phyloP scores from a whole-genome alignment of 1,284 basidiomycete genomes.

The Grifola frondosa region DNA sequence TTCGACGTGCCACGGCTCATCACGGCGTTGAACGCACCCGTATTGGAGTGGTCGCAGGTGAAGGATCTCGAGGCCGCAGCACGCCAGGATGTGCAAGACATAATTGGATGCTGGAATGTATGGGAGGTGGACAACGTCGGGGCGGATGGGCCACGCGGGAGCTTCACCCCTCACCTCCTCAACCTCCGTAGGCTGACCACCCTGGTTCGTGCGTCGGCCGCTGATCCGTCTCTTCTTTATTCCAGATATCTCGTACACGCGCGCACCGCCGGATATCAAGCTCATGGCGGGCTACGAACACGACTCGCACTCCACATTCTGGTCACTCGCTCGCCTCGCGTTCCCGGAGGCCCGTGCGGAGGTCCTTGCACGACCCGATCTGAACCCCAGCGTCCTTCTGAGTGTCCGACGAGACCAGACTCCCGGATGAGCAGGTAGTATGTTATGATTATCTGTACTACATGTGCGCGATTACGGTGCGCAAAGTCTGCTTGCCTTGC shows the following conservation, averaged over 20 bases:
- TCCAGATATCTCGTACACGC: constrained; percentile 49
- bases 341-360: constrained; percentile 35
- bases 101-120: constrained; percentile 68
- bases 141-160: constrained; percentile 46
- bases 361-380: constrained; percentile 20
- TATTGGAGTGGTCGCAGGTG: constrained; percentile 40
- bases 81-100: constrained; percentile 34
- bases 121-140: constrained; percentile 45
- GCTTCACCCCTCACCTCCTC: constrained; percentile 39
- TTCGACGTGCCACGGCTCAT: constrained; percentile 40
- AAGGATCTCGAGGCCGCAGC: constrained; percentile 28
- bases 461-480: constrained; percentile 40
- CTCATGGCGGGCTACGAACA: constrained; percentile 33
- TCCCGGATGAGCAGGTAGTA: constrained; percentile 49
- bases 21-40: constrained; percentile 29
- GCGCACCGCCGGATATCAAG: constrained; percentile 40
- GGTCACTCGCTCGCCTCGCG: constrained; percentile 40
- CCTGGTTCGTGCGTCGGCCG: too few relatives aligned
- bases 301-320: constrained; percentile 41
- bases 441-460: constrained; percentile 56
- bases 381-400: constrained; percentile 29
- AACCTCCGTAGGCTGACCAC: constrained; percentile 45
- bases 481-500: too few relatives aligned
- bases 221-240: not conserved
- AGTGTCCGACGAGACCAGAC: constrained; percentile 21